These are phyloP conservation scores for Microbotryum silenes-acaulis DNA, from an alignment of 1,284 basidiomycete species.

Conservation along the genomic window DNA sequence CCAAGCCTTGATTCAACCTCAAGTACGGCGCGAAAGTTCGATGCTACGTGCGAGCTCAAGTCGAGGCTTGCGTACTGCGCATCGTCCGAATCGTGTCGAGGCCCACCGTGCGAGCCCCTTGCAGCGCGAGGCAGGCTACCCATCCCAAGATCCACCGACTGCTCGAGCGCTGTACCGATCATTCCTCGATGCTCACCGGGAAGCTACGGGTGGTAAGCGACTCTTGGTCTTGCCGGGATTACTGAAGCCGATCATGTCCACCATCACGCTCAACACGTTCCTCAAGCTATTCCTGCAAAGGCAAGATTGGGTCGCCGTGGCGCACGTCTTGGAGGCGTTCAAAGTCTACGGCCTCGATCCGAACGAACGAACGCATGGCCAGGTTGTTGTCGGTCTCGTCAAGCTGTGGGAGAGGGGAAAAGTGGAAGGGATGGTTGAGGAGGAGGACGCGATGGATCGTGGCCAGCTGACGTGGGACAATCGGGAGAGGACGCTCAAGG, in stretches of 20 bases:
- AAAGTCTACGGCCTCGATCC: constrained; percentile 20
- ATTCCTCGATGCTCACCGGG: too few relatives aligned
- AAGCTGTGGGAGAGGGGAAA: constrained; percentile 21
- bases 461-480: not conserved
- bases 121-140: too few relatives aligned
- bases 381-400: constrained; percentile 26
- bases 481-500: constrained; percentile 2
- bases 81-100: too few relatives aligned
- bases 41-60: too few relatives aligned
- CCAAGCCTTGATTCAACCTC: not conserved
- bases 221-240: too few relatives aligned
- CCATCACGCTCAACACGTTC: constrained; percentile 1
- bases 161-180: too few relatives aligned
- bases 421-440: not conserved
- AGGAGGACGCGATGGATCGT: not conserved
- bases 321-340: constrained; percentile 25
- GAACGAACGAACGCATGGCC: constrained; percentile 16
- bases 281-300: not conserved
- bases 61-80: too few relatives aligned
- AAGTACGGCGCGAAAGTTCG: too few relatives aligned
- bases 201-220: too few relatives aligned
- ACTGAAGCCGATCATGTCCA: not conserved
- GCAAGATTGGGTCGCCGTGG: constrained; percentile 14
- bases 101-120: too few relatives aligned
- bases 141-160: too few relatives aligned